phyloP scores from a whole-genome alignment of 2,329 filamentous ascomycete genomes.

The Colletotrichum endophyticum region DNA sequence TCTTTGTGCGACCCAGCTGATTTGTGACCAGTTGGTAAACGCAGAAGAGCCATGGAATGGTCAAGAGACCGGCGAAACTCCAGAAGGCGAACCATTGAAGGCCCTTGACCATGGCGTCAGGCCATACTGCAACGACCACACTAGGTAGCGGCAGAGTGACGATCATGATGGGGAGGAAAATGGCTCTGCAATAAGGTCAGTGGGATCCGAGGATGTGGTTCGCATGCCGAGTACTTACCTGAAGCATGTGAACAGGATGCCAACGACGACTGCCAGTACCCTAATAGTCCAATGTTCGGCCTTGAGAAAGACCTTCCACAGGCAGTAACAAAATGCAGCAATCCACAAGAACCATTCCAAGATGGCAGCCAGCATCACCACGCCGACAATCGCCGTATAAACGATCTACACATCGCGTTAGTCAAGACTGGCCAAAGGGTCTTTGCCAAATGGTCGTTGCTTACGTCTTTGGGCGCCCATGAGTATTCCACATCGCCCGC shows the following conservation, averaged over 20 bases:
- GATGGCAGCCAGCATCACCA: slow-evolving; percentile 82
- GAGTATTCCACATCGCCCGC: slow-evolving; percentile 36
- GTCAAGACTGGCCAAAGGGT: not conserved
- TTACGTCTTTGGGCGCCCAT: slow-evolving; percentile 56
- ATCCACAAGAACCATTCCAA: slow-evolving; percentile 97
- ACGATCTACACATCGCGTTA: slow-evolving; percentile 66
- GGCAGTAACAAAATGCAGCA: slow-evolving; percentile 90
- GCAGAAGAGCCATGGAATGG: slow-evolving; percentile 90
- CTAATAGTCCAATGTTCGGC: slow-evolving; percentile 87
- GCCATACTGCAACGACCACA: slow-evolving; percentile 75
- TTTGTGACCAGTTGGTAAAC: slow-evolving; percentile 91
- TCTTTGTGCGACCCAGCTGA: slow-evolving; percentile 79
- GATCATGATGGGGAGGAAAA: slow-evolving; percentile 93
- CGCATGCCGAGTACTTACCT: not conserved
- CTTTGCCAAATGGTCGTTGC: slow-evolving; percentile 16
- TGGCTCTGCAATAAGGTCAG: slow-evolving; percentile 50
- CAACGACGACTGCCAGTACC: slow-evolving; percentile 77
- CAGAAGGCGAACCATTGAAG: slow-evolving; percentile 97
- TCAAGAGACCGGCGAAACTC: slow-evolving; percentile 84
- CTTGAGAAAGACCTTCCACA: slow-evolving; percentile 86
- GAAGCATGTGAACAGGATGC: slow-evolving; percentile 61
- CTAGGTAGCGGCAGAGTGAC: slow-evolving; percentile 86
- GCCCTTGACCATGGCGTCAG: slow-evolving; percentile 67
- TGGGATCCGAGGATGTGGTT: not conserved
- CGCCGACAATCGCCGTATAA: slow-evolving; percentile 80